Base-by-base conservation (phyloP, 768 basidiomycete species). In the Crassisporium funariophilum region DNA sequence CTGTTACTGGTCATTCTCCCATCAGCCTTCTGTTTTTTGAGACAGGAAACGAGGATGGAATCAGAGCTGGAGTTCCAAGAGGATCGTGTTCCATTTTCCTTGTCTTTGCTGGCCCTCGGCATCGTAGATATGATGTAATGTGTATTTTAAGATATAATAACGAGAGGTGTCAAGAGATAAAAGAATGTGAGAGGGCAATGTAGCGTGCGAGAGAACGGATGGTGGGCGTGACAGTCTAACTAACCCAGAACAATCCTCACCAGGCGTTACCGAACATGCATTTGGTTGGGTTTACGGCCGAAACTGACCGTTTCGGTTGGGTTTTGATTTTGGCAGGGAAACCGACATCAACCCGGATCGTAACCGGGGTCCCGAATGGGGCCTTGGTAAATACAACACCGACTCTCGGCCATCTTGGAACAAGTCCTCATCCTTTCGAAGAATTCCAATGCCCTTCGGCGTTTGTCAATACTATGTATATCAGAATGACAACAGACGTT, bases 1-100 rank as follows among this genome's bases (percentile, higher is more conserved):
- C 54, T 41, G 33, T 60, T 60, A 33, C 57, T 58, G 17, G 54
- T 50, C 43, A 49, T 48, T 17, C 44, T 39, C 9, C 59, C 56
- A 27, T 44, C 35, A 2, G 58, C 46, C 13, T 50, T 52, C 38
- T 59, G 41, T 19, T 44, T 52, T 2, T 31, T 12, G 4, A 60
- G 49, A 27, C n/a, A 13, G 8, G 59, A 50, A 10, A 63, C 10
- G 17, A 63, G 54, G 0, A 60, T 60, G 2, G 6, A 11, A 31
- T 62, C 50, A 31, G 50, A 57, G 24, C 9, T 17, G 0, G n/a
- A 12, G 43, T 52, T 57, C 57, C 57, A 61, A 9, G 15, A 31
- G 3, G 29, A 2, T 31, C 29, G 29, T 11, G 29, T 2, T 10
- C 29, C 29, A 5, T 31, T 31, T 31, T 31, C 29, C 29, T 31